Evolutionary conservation across 176 grass and related monocot species (phyloP), one percentile per base, ranked within the genome.

Genomic region (Puccinellia tenuiflora): DNA sequence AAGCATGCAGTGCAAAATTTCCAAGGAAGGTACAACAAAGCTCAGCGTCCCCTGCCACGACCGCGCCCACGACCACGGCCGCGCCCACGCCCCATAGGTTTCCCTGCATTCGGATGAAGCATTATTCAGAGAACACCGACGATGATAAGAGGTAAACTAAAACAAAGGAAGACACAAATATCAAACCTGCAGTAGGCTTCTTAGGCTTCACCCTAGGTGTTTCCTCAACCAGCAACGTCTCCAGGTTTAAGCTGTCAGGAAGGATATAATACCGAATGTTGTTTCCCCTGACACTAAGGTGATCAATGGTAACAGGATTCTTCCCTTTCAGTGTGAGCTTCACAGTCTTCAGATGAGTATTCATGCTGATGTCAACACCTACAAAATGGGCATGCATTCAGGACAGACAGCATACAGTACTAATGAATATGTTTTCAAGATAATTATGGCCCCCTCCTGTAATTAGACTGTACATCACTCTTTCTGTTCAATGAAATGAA

Each of bases 341-440:
- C 25, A 94, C 92, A 54, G 92, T 94, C 73, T 94, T 91, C 42
- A 94, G 81, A 79, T 94, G 92, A 37, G 92, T 94, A 68, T 94
- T 94, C 92, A 94, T 94, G 83, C 89, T 91, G 78, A 94, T 94
- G 79, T 94, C 89, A 75, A 91, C 89, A 20, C 92, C 92, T 94
- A 70, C 33, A 85, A 86, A 39, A 73, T 33, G 38, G 40, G 1
- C 14, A 69, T 40, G 51, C 40, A 78, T 52, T 81, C 16, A 88
- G 63, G 68, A 46, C 53, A 80, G 8, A 70, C 2, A 28, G 7
- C n/a, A 74, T 42, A 34, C 8, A 59, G 20, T 54, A 66, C 57
- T 73, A 39, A 46, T 47, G 30, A 37, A 81, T 46, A 55, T 9
- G 12, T 18, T 70, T 52, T 42, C 6, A 42, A 8, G 39, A 42